phyloP scores from a whole-genome alignment of 2,329 filamentous ascomycete genomes.

The Apiospora hydei region DNA sequence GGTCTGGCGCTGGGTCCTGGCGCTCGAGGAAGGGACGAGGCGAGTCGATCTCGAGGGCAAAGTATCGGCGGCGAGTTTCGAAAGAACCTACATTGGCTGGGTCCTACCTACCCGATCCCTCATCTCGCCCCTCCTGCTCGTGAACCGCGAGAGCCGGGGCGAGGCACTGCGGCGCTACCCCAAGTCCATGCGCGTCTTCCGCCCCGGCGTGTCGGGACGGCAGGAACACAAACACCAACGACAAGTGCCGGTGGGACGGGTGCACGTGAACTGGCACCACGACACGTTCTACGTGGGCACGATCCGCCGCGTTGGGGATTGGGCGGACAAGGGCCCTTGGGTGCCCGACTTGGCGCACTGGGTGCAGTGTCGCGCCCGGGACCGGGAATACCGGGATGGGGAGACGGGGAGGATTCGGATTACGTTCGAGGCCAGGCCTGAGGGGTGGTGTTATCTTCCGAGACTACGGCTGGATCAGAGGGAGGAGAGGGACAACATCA shows the following conservation, averaged over 20 bases:
- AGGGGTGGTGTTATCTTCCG: too few species aligned
- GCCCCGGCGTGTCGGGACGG: too few species aligned
- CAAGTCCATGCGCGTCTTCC: neutral
- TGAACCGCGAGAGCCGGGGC: neutral
- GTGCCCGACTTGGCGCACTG: neutral
- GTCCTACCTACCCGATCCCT: neutral
- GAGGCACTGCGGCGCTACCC: neutral
- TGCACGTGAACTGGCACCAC: neutral
- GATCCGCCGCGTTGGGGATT: too few species aligned
- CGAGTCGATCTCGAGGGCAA: neutral
- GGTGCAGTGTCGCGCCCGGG: too few species aligned
- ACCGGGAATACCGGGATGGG: too few species aligned
- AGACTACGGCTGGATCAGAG: too few species aligned
- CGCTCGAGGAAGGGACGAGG: neutral
- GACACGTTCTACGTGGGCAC: neutral
- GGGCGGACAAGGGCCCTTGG: neutral
- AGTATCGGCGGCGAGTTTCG: too few species aligned
- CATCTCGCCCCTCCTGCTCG: neutral
- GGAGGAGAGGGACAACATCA: too few species aligned
- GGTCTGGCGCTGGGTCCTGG: neutral
- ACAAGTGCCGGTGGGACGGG: too few species aligned
- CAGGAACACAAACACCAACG: neutral
- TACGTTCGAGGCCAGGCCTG: too few species aligned
- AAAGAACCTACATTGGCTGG: neutral
- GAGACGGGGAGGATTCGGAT: too few species aligned